A percentile compares a stretch with the other conserved stretches of the same genome.
Conservation (phyloP, 129 eudicot species). For the Deinandra increscens region DNA sequence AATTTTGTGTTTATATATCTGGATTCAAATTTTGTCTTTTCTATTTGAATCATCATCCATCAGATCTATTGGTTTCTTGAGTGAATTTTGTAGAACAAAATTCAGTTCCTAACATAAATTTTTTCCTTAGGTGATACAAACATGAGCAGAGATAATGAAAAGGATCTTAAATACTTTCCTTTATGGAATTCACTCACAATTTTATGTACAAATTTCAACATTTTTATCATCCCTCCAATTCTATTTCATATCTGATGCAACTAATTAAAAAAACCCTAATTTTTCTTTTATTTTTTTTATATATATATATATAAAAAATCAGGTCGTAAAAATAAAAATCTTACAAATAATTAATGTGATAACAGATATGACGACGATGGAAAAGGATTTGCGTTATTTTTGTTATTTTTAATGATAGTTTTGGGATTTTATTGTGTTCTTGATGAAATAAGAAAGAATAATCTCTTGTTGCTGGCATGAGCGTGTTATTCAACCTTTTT, state of each 20-base stretch:
- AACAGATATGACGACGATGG: neutral
- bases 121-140: conserved; percentile 40
- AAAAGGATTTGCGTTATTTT: neutral
- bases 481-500: conserved; percentile 26
- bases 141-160: conserved; percentile 38
- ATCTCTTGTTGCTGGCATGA: conserved; percentile 27
- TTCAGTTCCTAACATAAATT: conserved; percentile 24
- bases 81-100: conserved; percentile 15
- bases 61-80: conserved; percentile 51
- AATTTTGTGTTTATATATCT: conserved; percentile 6
- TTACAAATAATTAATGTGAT: neutral
- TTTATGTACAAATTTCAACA: neutral
- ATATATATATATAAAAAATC: neutral
- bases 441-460: conserved; percentile 4
- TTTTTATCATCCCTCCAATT: neutral
- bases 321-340: neutral
- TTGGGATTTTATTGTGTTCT: conserved; percentile 12
- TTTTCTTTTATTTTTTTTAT: neutral
- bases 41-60: conserved; percentile 35
- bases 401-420: neutral
- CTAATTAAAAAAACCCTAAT: conserved; percentile 16
- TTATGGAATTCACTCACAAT: conserved; percentile 6
- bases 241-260: neutral
- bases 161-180: conserved; percentile 32
- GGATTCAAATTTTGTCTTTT: conserved; percentile 41